Base-by-base conservation (phyloP, 2,329 filamentous ascomycete genomes). In the Leptodontidium sp. region DNA sequence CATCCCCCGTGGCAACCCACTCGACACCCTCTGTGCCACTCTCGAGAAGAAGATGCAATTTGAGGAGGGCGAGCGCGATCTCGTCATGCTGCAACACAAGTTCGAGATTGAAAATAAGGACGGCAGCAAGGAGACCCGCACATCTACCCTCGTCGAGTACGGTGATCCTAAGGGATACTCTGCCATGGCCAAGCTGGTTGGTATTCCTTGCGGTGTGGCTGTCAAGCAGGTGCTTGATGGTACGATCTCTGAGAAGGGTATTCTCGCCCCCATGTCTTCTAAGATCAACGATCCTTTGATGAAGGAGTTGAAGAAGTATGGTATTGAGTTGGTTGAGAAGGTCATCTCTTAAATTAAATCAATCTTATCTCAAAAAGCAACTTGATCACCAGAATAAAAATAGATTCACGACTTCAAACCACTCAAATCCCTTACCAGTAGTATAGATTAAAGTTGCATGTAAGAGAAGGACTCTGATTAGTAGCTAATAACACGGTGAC, bases 31-130 rank as follows among this genome's bases (percentile, higher is more conserved):
- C 49, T 97, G 94, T 83, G 93, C 93, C 40, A 92, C 90, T 2
- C 87, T 97, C 38, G 93, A 97, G 85, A 83, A 92, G 85, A 97
- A 97, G 89, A 97, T 97, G 93, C 88, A 92, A 81, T 97, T 91
- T 81, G 91, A 88, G 77, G 85, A 91, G 75, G 91, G 87, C 70
- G 93, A 97, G 88, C 90, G 94, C 69, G 94, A 97, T 81, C 84
- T 97, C 73, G 92, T 96, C 72, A 88, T 92, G 82, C 86, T 93
- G 40, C 91, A 93, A 83, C 91, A 93, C 84, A 91, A 89, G 83
- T 97, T 97, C 80, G 90, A 90, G 79, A 93, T 97, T 74, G 92
- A 96, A 85, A 84, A 91, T 82, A 90, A 90, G 81, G 91, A 96
- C 79, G 93, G 93, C 76, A 87, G 83, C 78, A 88, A 87, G 80